Evolutionary conservation across 2,329 filamentous ascomycete genomes (phyloP), one percentile per base, ranked within the genome.

Genomic region (Lecanicillium sp.): DNA sequence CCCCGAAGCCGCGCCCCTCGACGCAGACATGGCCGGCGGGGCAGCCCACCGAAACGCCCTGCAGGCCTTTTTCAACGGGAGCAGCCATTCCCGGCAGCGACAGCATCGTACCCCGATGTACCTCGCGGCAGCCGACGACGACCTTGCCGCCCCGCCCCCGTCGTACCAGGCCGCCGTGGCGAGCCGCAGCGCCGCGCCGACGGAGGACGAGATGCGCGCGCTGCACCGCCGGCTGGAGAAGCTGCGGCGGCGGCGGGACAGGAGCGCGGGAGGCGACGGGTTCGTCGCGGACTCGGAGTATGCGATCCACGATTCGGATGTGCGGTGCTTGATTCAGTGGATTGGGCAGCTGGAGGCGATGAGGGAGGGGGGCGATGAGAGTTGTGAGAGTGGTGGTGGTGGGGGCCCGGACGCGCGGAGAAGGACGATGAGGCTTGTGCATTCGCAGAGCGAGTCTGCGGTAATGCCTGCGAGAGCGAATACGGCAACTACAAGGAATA

Each of bases 111-210:
- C 53, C 10, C 53, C 48, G 8, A 45, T 51, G 2, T 51, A 49
- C 29, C 51, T 47, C 30, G n/a, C n/a, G n/a, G n/a, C n/a, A n/a
- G n/a, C n/a, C n/a, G 38, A 48, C 30, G 49, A 40, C 12, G 51
- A 55, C 40, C 19, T 52, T 2, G n/a, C 29, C 5, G 24, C 33
- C 4, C 52, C 54, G 17, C 54, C 54, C 9, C 54, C 54, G 2
- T 24, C 35, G 11, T 56, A 56, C 42, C 36, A 51, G 33, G 33
- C 43, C 12, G 29, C 36, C 41, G n/a, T 36, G 4, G 19, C 15
- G 27, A 36, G 32, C 27, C 20, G 12, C 32, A 20, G 15, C 21
- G 20, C 3, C 10, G 12, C 2, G 20, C 37, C 20, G 32, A 30
- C 21, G n/a, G 15, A 12, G 9, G 27, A 19, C 17, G 48, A 32